These are phyloP conservation scores for Phytophthora fragariaefolia DNA, from an alignment of 352 stramenopile species.

Conservation along the genomic window DNA sequence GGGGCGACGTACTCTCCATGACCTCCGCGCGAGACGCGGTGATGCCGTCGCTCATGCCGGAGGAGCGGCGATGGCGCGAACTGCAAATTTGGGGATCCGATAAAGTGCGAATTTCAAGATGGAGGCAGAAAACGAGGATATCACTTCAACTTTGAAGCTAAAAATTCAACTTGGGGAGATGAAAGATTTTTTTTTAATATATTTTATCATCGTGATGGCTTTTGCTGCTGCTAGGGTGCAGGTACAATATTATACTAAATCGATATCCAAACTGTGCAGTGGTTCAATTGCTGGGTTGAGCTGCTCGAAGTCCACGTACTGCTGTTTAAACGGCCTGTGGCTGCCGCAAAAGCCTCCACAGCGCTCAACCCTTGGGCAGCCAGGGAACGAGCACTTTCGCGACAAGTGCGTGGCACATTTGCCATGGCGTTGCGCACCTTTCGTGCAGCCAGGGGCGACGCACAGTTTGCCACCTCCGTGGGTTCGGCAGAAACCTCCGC, in stretches of 20 bases:
- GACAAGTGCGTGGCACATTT: conserved; percentile 85
- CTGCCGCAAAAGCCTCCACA: conserved; percentile 49
- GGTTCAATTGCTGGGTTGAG: background rate
- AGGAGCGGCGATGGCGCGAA: no score
- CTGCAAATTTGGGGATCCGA: background rate
- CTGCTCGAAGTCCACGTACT: no score
- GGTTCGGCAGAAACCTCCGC: conserved; percentile 76
- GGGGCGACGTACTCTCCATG: conserved; percentile 55
- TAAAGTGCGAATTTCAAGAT: conserved; percentile 18
- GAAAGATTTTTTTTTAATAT: no score
- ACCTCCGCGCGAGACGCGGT: conserved; percentile 58
- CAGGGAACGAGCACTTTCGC: conserved; percentile 63
- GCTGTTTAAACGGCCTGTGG: conserved; percentile 10
- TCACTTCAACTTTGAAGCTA: conserved; percentile 4
- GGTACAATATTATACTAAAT: no score
- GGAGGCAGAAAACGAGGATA: no score
- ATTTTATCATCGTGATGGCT: no score
- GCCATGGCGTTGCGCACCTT: conserved; percentile 83
- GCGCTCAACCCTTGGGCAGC: conserved; percentile 72
- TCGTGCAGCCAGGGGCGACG: conserved; percentile 83
- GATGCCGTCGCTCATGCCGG: conserved; percentile 44
- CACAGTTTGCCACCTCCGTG: conserved; percentile 88
- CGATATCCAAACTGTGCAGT: no score
- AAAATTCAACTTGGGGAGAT: no score
- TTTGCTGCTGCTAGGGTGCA: no score